Conservation (phyloP, 2,329 filamentous ascomycete species). For the Phialemoniopsis sp. region DNA sequence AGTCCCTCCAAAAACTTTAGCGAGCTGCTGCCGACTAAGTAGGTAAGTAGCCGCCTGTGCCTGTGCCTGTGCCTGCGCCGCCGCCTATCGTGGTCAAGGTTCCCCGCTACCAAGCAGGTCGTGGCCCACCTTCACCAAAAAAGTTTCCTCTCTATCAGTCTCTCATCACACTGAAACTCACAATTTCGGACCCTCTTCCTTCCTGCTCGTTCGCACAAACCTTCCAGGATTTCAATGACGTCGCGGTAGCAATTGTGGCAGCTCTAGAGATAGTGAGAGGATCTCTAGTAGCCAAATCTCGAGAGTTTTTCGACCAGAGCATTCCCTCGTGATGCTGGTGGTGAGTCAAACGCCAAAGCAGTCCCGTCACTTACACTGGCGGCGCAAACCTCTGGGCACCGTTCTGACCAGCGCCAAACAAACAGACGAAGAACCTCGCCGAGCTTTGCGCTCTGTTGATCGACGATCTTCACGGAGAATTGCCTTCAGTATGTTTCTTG, state of each 20-base stretch:
- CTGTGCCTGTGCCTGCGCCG: too few relatives aligned
- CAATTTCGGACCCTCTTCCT: not conserved
- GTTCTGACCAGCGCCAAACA: conserved; percentile 11
- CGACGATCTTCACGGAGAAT: conserved; percentile 84
- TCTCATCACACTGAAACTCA: not conserved
- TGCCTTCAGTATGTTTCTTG: conserved; percentile 71
- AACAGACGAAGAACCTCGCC: conserved; percentile 66
- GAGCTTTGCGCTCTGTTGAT: conserved; percentile 90
- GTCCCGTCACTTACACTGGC: too few relatives aligned
- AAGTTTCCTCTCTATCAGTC: conserved; percentile 4
- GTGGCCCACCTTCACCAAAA: conserved; percentile 9
- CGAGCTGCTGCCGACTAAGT: too few relatives aligned
- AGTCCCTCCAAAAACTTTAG: too few relatives aligned
- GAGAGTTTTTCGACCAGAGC: conserved; percentile 9
- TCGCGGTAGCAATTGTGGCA: conserved; percentile 64
- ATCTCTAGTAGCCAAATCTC: conserved; percentile 68
- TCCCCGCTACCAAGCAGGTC: conserved; percentile 4
- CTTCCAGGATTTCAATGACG: conserved; percentile 45
- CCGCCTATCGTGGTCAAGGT: not conserved
- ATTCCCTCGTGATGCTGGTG: conserved; percentile 23
- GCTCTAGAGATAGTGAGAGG: conserved; percentile 77
- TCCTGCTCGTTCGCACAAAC: conserved; percentile 3
- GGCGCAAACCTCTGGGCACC: not conserved
- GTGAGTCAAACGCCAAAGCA: conserved; percentile 17
- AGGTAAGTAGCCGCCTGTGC: too few relatives aligned